phyloP scores from a whole-genome alignment of 106 monocot species.

The Allium fistulosum region DNA sequence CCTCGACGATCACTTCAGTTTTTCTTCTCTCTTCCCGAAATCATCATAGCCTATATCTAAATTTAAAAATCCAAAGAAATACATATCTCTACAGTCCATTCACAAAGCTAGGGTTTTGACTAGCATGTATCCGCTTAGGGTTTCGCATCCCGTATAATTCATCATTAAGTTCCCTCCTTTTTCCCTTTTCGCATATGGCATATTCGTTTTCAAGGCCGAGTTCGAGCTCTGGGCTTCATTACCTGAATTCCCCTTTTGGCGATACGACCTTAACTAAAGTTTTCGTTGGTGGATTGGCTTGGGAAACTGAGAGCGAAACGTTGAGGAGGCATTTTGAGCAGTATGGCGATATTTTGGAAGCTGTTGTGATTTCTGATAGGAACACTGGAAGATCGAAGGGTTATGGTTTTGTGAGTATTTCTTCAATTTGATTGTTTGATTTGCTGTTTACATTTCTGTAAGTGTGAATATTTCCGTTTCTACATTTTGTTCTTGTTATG shows the following conservation, averaged over 20 bases:
- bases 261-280: constrained; percentile 81
- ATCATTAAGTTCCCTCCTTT: not conserved
- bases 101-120: constrained; percentile 11
- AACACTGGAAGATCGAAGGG: constrained; percentile 79
- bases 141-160: constrained; percentile 2
- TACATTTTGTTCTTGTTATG: not conserved
- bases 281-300: constrained; percentile 77
- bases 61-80: not conserved
- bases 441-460: not conserved
- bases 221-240: constrained; percentile 37
- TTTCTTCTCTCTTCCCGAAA: constrained; percentile 3
- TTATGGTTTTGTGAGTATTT: constrained; percentile 40
- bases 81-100: not conserved
- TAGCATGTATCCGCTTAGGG: constrained; percentile 2
- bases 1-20: not conserved
- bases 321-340: constrained; percentile 58
- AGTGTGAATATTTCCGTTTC: constrained; percentile 2
- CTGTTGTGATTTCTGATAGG: constrained; percentile 75
- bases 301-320: constrained; percentile 75
- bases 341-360: constrained; percentile 85
- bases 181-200: constrained; percentile 27
- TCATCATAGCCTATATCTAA: not conserved
- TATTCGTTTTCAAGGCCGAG: constrained; percentile 32
- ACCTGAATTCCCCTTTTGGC: constrained; percentile 52
- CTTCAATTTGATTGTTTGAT: not conserved